Evolutionary conservation across 768 basidiomycete species (phyloP), one percentile per base, ranked within the genome.

Genomic region (Mycena epipterygia): DNA sequence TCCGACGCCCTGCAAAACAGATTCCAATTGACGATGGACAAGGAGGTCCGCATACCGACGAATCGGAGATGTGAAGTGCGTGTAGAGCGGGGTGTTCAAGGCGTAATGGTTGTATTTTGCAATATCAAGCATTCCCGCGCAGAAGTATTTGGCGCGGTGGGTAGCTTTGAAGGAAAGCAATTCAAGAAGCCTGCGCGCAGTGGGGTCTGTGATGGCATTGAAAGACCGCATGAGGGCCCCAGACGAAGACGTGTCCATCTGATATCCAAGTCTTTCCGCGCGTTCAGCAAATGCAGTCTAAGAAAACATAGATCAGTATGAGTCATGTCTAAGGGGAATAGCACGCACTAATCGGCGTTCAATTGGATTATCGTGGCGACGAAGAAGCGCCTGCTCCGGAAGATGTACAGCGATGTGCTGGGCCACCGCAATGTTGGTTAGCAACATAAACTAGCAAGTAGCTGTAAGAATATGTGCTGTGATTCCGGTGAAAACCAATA

Each of bases 71-170:
- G 94, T 96, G 82, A 95, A 96, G 80, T 96, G 94, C 12, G 93
- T 97, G 84, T 99, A 99, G 49, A 99, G 86, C 21, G 98, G 96
- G 7, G 89, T 84, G 73, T 91, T 97, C 73, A 99, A 84, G 0
- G 97, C 92, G 79, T 95, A 99, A 81, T 99, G 98, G 33, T 90
- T 84, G 77, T 99, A 99, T 84, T 98, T 98, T 46, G 96, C 95
- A 76, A 99, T 99, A 81, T 99, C 98, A 75, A 99, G 86, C 97
- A 98, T 98, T 72, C 98, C 98, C 29, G 96, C 90, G 78, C 98
- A 99, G 91, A 99, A 99, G 82, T 99, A 99, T 81, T 96, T 97
- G 74, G 98, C 95, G 59, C 92, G 89, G 68, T 95, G 93, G 70
- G 96, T 98, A n/a, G 96, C 93, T 81, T 98, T 98, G 79, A 89